phyloP scores from a whole-genome alignment of 2,329 filamentous ascomycete species.

The Myriosclerotinia curreyana region DNA sequence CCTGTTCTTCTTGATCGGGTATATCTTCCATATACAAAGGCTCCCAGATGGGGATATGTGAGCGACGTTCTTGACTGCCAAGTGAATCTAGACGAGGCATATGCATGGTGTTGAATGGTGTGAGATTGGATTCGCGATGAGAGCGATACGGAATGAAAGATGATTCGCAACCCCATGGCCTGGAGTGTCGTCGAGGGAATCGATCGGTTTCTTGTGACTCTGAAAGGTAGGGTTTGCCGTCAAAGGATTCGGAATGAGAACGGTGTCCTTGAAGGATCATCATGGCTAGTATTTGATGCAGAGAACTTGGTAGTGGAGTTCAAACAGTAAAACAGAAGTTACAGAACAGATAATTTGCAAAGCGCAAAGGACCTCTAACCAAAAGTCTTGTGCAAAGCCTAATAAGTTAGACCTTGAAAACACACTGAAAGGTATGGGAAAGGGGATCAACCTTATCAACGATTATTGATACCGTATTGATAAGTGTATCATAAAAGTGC shows the following conservation, averaged over 20 bases:
- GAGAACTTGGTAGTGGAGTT: background rate
- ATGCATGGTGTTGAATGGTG: slow-evolving; percentile 16
- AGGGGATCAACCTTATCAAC: background rate
- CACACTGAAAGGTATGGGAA: background rate
- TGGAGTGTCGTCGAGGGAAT: background rate
- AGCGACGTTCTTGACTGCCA: slow-evolving; percentile 6
- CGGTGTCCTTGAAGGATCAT: slow-evolving; percentile 19
- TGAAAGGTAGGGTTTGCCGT: background rate
- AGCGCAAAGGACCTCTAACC: too few species aligned
- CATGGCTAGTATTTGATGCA: background rate
- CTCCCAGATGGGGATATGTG: slow-evolving; percentile 12
- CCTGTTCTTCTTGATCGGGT: background rate
- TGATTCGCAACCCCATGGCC: background rate
- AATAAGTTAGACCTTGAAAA: background rate
- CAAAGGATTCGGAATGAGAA: slow-evolving; percentile 6
- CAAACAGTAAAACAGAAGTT: background rate
- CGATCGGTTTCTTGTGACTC: background rate
- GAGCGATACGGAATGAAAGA: background rate
- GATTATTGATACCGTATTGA: background rate
- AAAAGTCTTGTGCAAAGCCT: background rate
- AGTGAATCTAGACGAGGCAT: slow-evolving; percentile 11
- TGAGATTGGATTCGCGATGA: background rate
- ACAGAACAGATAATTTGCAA: too few species aligned
- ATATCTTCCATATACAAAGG: slow-evolving; percentile 14
- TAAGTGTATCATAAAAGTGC: background rate